Evolutionary conservation across 75 land plant species (phyloP).

Genomic region (Pseudotsuga menziesii): DNA sequence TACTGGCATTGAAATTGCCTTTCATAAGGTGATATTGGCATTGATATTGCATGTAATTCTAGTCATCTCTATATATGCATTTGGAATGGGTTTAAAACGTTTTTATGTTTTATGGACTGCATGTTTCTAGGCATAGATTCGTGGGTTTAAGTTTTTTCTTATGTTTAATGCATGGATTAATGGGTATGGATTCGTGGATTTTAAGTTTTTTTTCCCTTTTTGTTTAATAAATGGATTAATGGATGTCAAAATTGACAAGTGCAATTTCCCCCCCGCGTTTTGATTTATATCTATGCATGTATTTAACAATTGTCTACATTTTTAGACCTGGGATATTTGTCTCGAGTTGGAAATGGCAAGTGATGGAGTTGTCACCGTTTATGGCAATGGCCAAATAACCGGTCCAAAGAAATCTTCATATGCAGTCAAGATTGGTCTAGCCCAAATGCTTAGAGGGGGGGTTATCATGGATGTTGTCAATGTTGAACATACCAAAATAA

Average conservation of each 20-base stretch:
- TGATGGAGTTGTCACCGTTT: constrained; percentile 64
- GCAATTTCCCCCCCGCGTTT: too few species aligned
- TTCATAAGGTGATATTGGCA: too few species aligned
- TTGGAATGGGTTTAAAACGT: not conserved
- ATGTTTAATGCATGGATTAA: too few species aligned
- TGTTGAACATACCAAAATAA: constrained; percentile 68
- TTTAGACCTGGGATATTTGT: not conserved
- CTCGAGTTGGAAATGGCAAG: constrained; percentile 34
- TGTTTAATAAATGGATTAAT: too few species aligned
- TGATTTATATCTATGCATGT: too few species aligned
- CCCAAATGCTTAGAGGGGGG: constrained; percentile 80
- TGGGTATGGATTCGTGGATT: too few species aligned
- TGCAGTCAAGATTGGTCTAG: constrained; percentile 73
- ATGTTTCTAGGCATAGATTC: too few species aligned
- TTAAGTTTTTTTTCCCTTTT: too few species aligned
- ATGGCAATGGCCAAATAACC: constrained; percentile 49
- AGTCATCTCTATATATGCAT: not conserved
- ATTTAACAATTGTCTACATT: not conserved
- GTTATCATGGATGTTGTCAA: constrained; percentile 85
- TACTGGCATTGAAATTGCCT: too few species aligned
- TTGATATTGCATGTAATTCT: not conserved
- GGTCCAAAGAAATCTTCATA: constrained; percentile 52
- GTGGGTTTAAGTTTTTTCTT: too few species aligned
- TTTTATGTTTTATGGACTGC: too few species aligned
- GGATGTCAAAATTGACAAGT: too few species aligned